These are phyloP conservation scores for Neofusicoccum laricinum DNA, from an alignment of 2,329 filamentous ascomycete genomes.

Conservation along the genomic window DNA sequence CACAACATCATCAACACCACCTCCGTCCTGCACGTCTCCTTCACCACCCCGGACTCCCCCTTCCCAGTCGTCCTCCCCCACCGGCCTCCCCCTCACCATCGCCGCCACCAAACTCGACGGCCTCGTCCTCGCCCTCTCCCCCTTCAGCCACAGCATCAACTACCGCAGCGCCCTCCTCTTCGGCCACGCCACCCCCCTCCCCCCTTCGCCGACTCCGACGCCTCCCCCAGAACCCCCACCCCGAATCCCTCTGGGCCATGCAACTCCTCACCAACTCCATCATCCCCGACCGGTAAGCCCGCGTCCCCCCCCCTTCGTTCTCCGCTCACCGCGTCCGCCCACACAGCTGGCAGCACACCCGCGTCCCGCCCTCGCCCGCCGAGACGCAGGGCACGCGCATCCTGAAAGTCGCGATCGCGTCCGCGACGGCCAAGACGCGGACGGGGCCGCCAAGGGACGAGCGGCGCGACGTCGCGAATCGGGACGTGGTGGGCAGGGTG, in stretches of 20 bases:
- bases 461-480: constrained; percentile 51
- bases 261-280: constrained; percentile 73
- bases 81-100: constrained; percentile 68
- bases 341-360: constrained; percentile 55
- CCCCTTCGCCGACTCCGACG: constrained; percentile 51
- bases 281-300: constrained; percentile 53
- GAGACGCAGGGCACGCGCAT: constrained; percentile 76
- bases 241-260: constrained; percentile 63
- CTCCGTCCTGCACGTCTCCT: constrained; percentile 78
- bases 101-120: constrained; percentile 75
- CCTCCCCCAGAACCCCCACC: constrained; percentile 55
- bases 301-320: not conserved
- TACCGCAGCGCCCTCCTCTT: constrained; percentile 79
- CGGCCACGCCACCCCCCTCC: constrained; percentile 66
- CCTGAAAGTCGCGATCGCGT: constrained; percentile 64
- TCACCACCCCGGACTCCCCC: constrained; percentile 59
- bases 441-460: constrained; percentile 63
- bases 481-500: constrained; percentile 48
- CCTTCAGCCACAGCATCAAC: constrained; percentile 80
- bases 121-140: constrained; percentile 73
- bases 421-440: constrained; percentile 73
- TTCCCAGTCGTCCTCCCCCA: constrained; percentile 76
- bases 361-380: constrained; percentile 66
- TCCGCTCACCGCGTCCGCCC: no score
- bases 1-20: constrained; percentile 72